A percentile compares a stretch with the other conserved stretches of the same genome.
phyloP scores from a whole-genome alignment of 2,329 filamentous ascomycete species.

The Hysterium pulicare region DNA sequence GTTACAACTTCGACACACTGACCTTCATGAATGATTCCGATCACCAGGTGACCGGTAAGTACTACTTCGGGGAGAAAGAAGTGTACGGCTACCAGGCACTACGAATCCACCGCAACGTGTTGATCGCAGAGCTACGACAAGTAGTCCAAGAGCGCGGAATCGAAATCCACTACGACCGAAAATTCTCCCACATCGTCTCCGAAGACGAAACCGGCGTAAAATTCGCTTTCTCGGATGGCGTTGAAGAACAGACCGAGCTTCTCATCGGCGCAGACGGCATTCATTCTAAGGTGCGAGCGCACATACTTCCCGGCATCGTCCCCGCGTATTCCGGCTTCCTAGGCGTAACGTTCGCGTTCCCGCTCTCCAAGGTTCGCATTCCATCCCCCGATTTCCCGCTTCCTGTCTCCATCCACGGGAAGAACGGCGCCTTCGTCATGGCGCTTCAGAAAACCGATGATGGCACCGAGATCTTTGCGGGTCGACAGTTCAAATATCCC shows the following conservation, averaged over 20 bases:
- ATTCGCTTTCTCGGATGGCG: slow-evolving; percentile 49
- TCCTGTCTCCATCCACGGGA: slow-evolving; percentile 5
- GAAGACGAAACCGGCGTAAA: slow-evolving; percentile 37
- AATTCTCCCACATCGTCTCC: slow-evolving; percentile 42
- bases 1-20: slow-evolving; percentile 52
- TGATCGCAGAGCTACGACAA: slow-evolving; percentile 49
- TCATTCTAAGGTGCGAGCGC: slow-evolving; percentile 51
- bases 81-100: slow-evolving; percentile 52
- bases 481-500: slow-evolving; percentile 41
- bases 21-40: slow-evolving; percentile 42
- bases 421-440: slow-evolving; percentile 49
- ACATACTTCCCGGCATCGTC: slow-evolving; percentile 44
- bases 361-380: background rate
- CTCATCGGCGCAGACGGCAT: slow-evolving; percentile 58
- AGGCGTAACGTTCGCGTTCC: slow-evolving; percentile 25
- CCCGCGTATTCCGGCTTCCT: slow-evolving; percentile 48
- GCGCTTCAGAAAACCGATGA: slow-evolving; percentile 50
- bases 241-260: slow-evolving; percentile 34
- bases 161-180: slow-evolving; percentile 46
- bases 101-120: slow-evolving; percentile 52
- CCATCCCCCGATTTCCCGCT: slow-evolving; percentile 1
- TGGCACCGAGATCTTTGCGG: slow-evolving; percentile 50
- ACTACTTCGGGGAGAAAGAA: slow-evolving; percentile 27
- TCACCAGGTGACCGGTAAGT: slow-evolving; percentile 16
- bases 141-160: slow-evolving; percentile 43